Conservation (phyloP, 1,284 basidiomycete species). For the Athelia psychrophila region DNA sequence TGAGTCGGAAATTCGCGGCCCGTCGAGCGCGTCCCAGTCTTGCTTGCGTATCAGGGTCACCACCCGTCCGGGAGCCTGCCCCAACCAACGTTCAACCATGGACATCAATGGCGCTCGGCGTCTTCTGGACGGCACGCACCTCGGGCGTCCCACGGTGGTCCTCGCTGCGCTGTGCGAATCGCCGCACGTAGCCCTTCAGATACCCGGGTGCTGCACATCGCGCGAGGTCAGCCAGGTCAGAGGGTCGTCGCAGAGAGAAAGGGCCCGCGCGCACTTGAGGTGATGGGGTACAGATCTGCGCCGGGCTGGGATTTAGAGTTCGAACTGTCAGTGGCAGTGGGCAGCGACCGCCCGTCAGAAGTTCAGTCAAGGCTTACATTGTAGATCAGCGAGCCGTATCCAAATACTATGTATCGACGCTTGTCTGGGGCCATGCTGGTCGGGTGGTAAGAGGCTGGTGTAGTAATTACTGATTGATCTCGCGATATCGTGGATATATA, state of each 20-base stretch:
- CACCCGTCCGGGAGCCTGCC: conserved; percentile 78
- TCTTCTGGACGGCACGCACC: conserved; percentile 33
- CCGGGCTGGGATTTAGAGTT: not conserved
- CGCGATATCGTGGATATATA: no score
- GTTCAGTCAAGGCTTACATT: conserved; percentile 44
- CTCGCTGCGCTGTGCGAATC: conserved; percentile 86
- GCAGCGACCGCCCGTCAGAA: conserved; percentile 1
- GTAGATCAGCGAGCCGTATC: conserved; percentile 82
- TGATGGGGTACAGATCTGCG: conserved; percentile 69
- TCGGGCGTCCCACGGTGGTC: conserved; percentile 85
- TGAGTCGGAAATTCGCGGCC: conserved; percentile 1
- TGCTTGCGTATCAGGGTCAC: conserved; percentile 85
- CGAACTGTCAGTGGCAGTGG: conserved; percentile 1
- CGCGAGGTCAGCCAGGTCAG: not conserved
- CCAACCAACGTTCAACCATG: no score
- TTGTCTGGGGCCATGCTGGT: not conserved
- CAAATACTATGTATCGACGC: conserved; percentile 64
- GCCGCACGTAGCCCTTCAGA: conserved; percentile 81
- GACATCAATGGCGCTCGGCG: no score
- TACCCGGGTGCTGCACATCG: conserved; percentile 63
- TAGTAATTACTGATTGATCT: no score
- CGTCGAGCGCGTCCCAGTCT: conserved; percentile 77
- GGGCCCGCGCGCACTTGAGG: conserved; percentile 50
- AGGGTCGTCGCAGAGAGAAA: not conserved
- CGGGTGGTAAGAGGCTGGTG: not conserved